phyloP scores from a whole-genome alignment of 2,329 filamentous ascomycete species.

The Raffaelea arxii region DNA sequence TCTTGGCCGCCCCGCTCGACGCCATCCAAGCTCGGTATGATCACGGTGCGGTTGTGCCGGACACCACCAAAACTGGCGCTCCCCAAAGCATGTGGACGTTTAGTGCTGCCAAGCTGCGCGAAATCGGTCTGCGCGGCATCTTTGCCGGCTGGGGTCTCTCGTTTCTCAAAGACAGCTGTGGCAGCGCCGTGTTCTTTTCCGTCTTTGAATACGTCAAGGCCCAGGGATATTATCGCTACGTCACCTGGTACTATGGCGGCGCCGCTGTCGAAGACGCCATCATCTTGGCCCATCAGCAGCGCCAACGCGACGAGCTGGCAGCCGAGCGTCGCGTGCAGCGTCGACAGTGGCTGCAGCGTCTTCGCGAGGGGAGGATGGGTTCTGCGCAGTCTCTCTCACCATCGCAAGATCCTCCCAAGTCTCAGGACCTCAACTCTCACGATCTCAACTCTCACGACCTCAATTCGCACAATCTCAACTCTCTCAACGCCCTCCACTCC shows the following conservation, averaged over 20 bases:
- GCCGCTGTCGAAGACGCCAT: slow-evolving; percentile 42
- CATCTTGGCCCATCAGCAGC: slow-evolving; percentile 20
- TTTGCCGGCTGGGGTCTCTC: slow-evolving; percentile 66
- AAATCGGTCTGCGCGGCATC: slow-evolving; percentile 62
- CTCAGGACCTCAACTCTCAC: background rate
- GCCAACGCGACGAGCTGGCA: slow-evolving; percentile 24
- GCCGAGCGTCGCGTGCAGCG: background rate
- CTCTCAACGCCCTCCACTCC: slow-evolving; percentile 3
- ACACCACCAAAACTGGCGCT: slow-evolving; percentile 22
- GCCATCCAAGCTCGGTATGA: slow-evolving; percentile 68
- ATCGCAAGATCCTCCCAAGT: background rate
- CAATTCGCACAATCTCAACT: slow-evolving; percentile 3
- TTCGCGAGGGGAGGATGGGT: too few relatives aligned
- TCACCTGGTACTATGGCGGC: slow-evolving; percentile 62
- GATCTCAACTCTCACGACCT: slow-evolving; percentile 4
- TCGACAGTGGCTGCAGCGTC: background rate
- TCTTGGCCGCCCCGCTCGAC: slow-evolving; percentile 65
- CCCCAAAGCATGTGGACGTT: slow-evolving; percentile 66
- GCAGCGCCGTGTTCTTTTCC: slow-evolving; percentile 63
- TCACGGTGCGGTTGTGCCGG: slow-evolving; percentile 33
- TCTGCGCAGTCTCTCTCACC: too few relatives aligned
- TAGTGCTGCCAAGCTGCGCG: slow-evolving; percentile 54
- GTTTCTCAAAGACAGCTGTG: slow-evolving; percentile 59
- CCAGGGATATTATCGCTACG: slow-evolving; percentile 62
- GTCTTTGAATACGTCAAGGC: slow-evolving; percentile 69